Evolutionary conservation across 106 monocot genomes (phyloP).

Genomic region (Phalaenopsis equestris): DNA sequence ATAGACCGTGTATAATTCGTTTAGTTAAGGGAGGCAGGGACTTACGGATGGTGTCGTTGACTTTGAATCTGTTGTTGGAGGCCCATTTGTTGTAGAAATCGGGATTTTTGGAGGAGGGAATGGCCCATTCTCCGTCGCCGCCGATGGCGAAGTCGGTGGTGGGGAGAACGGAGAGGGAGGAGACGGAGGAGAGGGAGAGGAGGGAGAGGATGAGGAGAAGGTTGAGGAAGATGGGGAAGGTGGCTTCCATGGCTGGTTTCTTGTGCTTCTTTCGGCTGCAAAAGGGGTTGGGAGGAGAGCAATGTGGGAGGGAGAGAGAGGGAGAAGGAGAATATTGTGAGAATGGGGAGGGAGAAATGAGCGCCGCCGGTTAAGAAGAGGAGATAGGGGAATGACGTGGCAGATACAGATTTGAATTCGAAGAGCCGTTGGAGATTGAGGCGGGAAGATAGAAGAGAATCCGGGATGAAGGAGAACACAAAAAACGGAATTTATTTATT

Average conservation of each 20-base stretch:
- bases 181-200: not conserved
- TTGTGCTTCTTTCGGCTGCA: not conserved
- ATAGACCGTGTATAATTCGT: not conserved
- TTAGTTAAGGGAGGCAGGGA: not conserved
- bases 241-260: not conserved
- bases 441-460: no score
- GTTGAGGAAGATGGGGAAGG: not conserved
- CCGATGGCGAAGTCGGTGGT: conserved; percentile 49
- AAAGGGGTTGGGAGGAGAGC: not conserved
- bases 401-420: not conserved
- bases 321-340: not conserved
- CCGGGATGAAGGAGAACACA: no score
- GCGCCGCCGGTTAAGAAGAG: not conserved
- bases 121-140: conserved; percentile 51
- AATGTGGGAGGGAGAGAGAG: not conserved
- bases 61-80: conserved; percentile 57
- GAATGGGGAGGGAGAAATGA: not conserved
- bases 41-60: conserved; percentile 68
- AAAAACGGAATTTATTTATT: no score
- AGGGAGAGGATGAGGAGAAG: conserved; percentile 9
- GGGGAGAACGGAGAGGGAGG: conserved; percentile 5
- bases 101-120: conserved; percentile 37
- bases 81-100: conserved; percentile 79
- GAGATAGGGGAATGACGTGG: not conserved
- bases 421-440: no score